A percentile compares a stretch with the other conserved stretches of the same genome.
These are phyloP conservation scores for Fusarium devonianum DNA, from an alignment of 2,329 filamentous ascomycete species.

Conservation along the genomic window DNA sequence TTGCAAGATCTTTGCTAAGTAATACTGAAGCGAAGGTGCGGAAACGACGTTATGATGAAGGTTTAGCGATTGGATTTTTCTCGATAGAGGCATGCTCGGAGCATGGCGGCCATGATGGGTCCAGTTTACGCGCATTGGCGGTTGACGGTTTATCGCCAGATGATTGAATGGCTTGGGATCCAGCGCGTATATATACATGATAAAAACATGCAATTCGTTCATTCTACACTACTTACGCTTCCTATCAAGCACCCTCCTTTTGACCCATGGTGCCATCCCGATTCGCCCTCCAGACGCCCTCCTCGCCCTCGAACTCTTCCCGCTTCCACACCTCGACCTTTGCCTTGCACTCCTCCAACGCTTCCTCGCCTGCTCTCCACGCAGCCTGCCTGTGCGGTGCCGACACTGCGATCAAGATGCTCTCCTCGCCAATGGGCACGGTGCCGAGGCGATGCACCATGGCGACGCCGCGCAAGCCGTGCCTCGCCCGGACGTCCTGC, in stretches of 20 bases:
- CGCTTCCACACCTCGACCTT: slow-evolving; percentile 95
- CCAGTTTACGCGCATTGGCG: slow-evolving; percentile 3
- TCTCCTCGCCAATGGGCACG: slow-evolving; percentile 91
- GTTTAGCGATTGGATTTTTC: slow-evolving; percentile 17
- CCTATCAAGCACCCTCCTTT: slow-evolving; percentile 45
- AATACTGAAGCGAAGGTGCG: neutral
- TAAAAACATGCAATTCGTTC: slow-evolving; percentile 6
- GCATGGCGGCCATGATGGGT: slow-evolving; percentile 9
- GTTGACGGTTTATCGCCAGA: too few relatives aligned
- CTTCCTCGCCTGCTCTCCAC: slow-evolving; percentile 89
- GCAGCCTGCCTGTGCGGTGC: slow-evolving; percentile 83
- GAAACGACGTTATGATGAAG: neutral
- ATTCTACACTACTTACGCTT: neutral
- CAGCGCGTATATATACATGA: slow-evolving; percentile 9
- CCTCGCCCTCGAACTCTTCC: slow-evolving; percentile 82
- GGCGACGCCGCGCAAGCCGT: slow-evolving; percentile 74
- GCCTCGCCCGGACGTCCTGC: slow-evolving; percentile 61
- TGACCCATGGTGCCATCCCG: slow-evolving; percentile 71
- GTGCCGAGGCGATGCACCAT: slow-evolving; percentile 85
- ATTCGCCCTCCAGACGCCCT: slow-evolving; percentile 88
- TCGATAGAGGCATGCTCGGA: slow-evolving; percentile 6
- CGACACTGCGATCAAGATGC: slow-evolving; percentile 87
- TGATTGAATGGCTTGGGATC: too few relatives aligned
- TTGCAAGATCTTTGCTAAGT: too few relatives aligned
- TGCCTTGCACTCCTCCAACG: slow-evolving; percentile 84